Base-by-base conservation (phyloP, 257 asterid genomes). In the Nicotiana knightiana region DNA sequence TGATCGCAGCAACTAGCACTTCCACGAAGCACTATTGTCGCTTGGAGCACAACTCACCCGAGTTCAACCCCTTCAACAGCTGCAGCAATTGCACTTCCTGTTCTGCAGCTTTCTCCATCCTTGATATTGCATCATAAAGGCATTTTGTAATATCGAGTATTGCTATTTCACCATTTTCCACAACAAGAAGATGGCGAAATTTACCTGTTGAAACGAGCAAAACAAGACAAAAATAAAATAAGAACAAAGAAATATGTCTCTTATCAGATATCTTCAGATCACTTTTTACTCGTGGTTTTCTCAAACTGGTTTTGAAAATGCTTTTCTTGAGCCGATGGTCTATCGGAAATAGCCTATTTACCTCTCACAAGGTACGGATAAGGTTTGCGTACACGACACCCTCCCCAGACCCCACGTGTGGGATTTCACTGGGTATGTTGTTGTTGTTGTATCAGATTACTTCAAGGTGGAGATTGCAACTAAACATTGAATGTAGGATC, bases 21-120 rank as follows among this genome's bases (percentile, higher is more conserved):
- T 73, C 51, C 61, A 73, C 8, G 1, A 73, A 73, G 24, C 24
- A 48, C 15, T 48, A 48, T 71, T 48, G 58, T 48, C 24, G 51
- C 58, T 24, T 26, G 61, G 79, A 73, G 62, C 64, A 65, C 73
- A 85, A 91, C 96, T 83, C 79, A 93, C 99, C 97, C 28, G 97
- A 79, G 96, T 85, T 96, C 97, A 82, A 96, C 97, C 67, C 98
- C 99, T 94, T 96, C 98, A 83, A 94, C 98, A 81, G 99, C 97
- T 1, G 97, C 97, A 32, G 98, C 99, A 86, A 96, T 92, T 51
- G 97, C 99, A 86, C 93, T 96, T 79, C 99, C 86, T 94, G 97
- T 90, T 93, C 98, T 57, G 98, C 97, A 35, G 98, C 97, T 85
- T 96, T 96, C 94, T 96, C 98, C 98, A 94, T 90, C 93, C 97